Evolutionary conservation across 2,329 filamentous ascomycete genomes (phyloP), one percentile per base, ranked within the genome.

Genomic region (Davidsoniella neocaledoniae): DNA sequence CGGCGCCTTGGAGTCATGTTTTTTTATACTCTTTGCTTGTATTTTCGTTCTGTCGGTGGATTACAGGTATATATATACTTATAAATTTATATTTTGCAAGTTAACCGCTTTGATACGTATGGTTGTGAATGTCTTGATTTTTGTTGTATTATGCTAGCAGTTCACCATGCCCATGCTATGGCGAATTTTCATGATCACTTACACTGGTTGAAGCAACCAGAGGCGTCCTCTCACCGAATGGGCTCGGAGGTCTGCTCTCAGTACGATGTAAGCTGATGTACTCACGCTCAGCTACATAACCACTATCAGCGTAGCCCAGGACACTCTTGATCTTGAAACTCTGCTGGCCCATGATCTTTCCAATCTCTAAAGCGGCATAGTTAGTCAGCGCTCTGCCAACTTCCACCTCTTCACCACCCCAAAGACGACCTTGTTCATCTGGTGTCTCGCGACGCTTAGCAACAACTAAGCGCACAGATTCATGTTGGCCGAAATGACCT

Each of bases 361-460:
- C 68, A 54, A 98, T 87, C 65, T 98, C 90, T 1, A 73, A 69
- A 1, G 84, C 79, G n/a, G 84, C 83, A 62, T 96, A 98, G 64
- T 96, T 95, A 52, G 94, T 87, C 45, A 98, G 68, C 3, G 86
- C 88, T 36, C 90, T 73, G 0, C 91, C 91, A 17, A 96, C 84
- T 59, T 96, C 91, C 44, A 69, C 66, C 6, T 76, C 74, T 1
- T 62, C 58, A 53, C 70, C 67, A 54, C 72, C 62, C 71, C 71
- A 70, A 57, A 70, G 56, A 60, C 69, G 71, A 16, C 67, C 66
- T 21, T 68, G 64, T 10, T 59, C 59, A 17, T 57, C 62, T 36
- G 67, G 66, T 1, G 63, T 56, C 21, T 63, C 64, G 33, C 64
- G 64, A 29, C 76, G 74, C 56, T 83, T 77, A 4, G 94, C 83